These are phyloP conservation scores for Aspergillus egyptiacus DNA, from an alignment of 495 filamentous ascomycete genomes.

Conservation along the genomic window DNA sequence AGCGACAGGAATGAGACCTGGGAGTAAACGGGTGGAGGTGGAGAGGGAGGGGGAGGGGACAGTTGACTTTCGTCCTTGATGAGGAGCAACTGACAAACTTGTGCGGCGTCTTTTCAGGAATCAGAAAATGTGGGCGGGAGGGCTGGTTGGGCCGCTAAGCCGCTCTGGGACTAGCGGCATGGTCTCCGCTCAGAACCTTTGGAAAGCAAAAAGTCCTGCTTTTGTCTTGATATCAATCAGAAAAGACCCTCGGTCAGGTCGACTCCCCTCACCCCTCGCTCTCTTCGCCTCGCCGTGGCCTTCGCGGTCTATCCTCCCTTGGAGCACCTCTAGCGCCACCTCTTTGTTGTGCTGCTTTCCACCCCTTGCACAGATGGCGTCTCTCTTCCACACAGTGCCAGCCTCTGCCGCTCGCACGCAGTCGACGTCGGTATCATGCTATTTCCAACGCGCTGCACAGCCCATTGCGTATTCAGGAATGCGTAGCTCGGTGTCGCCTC, in stretches of 20 bases:
- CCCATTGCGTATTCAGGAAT: constrained; percentile 31
- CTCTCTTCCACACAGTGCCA: constrained; percentile 30
- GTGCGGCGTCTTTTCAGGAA: constrained; percentile 26
- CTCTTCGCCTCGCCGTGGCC: background rate
- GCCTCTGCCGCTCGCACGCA: constrained; percentile 35
- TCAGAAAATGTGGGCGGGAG: constrained; percentile 42
- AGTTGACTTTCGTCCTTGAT: constrained; percentile 10
- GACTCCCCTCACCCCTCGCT: constrained; percentile 4
- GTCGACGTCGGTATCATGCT: constrained; percentile 25
- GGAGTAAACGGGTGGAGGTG: constrained; percentile 14
- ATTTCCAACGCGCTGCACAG: constrained; percentile 20
- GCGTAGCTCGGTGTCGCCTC: constrained; percentile 31
- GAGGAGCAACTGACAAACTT: constrained; percentile 17
- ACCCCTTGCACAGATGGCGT: constrained; percentile 27
- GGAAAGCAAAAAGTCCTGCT: constrained; percentile 23
- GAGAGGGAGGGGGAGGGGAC: constrained; percentile 11
- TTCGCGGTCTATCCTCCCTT: background rate
- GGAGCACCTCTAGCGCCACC: background rate
- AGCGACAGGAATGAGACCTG: constrained; percentile 15
- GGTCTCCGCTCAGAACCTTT: constrained; percentile 22
- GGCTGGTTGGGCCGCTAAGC: constrained; percentile 34
- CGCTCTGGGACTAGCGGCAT: constrained; percentile 19
- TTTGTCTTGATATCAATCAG: constrained; percentile 11
- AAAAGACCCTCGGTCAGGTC: constrained; percentile 15
- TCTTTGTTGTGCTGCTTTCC: constrained; percentile 3